Evolutionary conservation across 257 asterid genomes (phyloP), one percentile per base, ranked within the genome.

Genomic region (Solanum chmielewskii): DNA sequence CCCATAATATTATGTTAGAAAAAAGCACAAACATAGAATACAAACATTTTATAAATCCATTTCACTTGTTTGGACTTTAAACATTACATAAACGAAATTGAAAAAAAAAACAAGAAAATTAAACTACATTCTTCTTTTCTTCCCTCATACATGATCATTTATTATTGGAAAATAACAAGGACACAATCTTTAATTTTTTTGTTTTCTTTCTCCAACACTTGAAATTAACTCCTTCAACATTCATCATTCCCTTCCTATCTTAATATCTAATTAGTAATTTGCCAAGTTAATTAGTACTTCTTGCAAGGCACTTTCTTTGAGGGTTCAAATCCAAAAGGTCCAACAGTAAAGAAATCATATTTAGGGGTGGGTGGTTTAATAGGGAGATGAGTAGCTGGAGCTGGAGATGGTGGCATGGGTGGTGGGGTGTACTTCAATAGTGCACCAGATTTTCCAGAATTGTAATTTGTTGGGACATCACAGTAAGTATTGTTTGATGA

Each of bases 261-360:
- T 71, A 71, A 33, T 31, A 45, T 27, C 66, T 45, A 77, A 14
- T 77, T 15, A 27, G 1, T 45, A 77, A 14, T 77, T 15, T 47
- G 0, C 27, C 66, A 25, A 42, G 7, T 45, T 45, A 7, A 49
- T 27, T 27, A 52, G 62, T 52, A 78, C 66, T 80, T 47, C 25
- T 49, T 80, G 49, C 98, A 93, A 5, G 90, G 92, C 59, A 89
- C 13, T 44, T 91, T 91, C 93, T 90, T 93, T 5, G 39, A 64
- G 0, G 98, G 86, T 7, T 93, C 95, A 66, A 88, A 95, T 21
- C 96, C 98, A 23, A 95, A 93, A 62, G 98, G 98, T 4, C 95
- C 98, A 1, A 95, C 98, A 5, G 90, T 91, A 89, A 90, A 95
- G 89, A 92, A 91, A 86, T 66, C 88, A 29, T 87, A 91, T 2